A percentile compares a stretch with the other conserved stretches of the same genome.
These are phyloP conservation scores for Toxoplasma gondii DNA, from an alignment of 169 alveolate species.

Conservation along the genomic window DNA sequence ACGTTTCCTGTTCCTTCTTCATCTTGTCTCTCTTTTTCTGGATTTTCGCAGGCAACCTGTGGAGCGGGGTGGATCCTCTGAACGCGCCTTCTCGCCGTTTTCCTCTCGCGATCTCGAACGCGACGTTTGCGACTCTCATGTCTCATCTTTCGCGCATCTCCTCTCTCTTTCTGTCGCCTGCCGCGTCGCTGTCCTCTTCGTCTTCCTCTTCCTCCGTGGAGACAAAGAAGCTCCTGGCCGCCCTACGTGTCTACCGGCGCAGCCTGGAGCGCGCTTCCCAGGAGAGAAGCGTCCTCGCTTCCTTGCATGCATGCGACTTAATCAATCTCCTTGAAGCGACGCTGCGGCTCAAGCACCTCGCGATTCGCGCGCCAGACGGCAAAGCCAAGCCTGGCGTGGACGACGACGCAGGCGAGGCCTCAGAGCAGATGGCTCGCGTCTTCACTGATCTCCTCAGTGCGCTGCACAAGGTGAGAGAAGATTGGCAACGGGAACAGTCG, in stretches of 20 bases:
- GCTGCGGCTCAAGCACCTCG: not conserved
- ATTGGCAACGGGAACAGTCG: too few species aligned
- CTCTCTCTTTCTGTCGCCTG: not conserved
- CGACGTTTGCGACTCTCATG: too few species aligned
- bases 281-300: not conserved
- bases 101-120: not conserved
- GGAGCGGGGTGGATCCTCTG: constrained; percentile 39
- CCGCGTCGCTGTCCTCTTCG: not conserved
- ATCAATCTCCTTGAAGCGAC: not conserved
- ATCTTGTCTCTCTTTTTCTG: not conserved
- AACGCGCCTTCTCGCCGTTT: not conserved
- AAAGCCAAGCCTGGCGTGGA: too few species aligned
- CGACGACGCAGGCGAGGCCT: not conserved
- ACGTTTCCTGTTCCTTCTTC: too few species aligned
- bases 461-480: not conserved
- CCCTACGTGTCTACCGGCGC: not conserved
- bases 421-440: not conserved
- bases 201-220: not conserved
- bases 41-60: not conserved
- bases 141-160: not conserved
- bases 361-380: not conserved
- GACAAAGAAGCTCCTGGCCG: not conserved
- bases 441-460: not conserved
- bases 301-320: not conserved
- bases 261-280: not conserved